Percentiles rank a stretch among this genome's conserved stretches.
Evolutionary conservation across 148 eudicot species (phyloP).

Genomic region (Dysphania ambrosioides): DNA sequence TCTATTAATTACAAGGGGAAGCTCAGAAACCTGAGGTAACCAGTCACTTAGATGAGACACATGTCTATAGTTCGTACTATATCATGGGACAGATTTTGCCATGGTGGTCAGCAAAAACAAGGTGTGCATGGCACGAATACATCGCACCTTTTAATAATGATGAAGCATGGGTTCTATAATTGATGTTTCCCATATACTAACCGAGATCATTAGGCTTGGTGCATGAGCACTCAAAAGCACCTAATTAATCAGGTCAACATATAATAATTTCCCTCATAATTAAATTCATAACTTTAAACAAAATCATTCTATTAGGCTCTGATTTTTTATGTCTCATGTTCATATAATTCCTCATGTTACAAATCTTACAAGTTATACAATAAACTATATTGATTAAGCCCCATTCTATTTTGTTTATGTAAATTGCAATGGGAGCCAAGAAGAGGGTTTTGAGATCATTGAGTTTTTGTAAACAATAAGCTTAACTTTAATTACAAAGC

Average conservation of each 20-base stretch:
- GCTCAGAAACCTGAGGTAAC: too few species aligned
- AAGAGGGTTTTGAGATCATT: too few species aligned
- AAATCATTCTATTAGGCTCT: neutral
- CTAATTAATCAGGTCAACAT: constrained; percentile 1
- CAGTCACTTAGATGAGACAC: too few species aligned
- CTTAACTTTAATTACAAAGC: too few species aligned
- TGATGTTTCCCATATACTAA: constrained; percentile 18
- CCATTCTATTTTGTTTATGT: neutral
- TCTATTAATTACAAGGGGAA: too few species aligned
- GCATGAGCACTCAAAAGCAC: constrained; percentile 18
- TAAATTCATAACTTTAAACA: neutral
- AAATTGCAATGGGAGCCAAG: too few species aligned
- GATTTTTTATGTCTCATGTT: neutral
- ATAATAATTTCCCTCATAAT: neutral
- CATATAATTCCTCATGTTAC: neutral
- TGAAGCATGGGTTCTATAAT: constrained; percentile 15
- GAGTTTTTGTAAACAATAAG: too few species aligned
- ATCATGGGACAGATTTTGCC: too few species aligned
- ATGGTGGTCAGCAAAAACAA: too few species aligned
- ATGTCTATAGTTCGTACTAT: too few species aligned
- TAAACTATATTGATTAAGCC: neutral
- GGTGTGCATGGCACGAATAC: constrained; percentile 8
- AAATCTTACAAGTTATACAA: too few species aligned
- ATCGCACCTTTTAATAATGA: neutral
- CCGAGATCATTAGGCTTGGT: constrained; percentile 12